These are phyloP conservation scores for Astrothelium subdiscretum DNA, from an alignment of 495 filamentous ascomycete species.

Conservation along the genomic window DNA sequence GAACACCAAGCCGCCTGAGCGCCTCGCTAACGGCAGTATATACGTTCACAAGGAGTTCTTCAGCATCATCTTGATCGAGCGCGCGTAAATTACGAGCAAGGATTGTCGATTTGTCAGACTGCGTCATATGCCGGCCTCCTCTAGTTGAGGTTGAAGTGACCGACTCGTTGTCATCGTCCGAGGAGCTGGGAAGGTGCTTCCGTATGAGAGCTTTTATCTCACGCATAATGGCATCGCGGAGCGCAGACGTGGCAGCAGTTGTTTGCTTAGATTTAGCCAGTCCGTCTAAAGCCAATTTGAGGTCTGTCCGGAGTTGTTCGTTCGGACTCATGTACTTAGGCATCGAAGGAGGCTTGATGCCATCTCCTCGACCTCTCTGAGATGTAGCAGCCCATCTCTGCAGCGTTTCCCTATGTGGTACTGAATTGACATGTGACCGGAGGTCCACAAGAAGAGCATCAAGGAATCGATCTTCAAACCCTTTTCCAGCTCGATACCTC, in stretches of 20 bases:
- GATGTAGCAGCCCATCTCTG: slow-evolving; percentile 61
- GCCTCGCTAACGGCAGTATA: slow-evolving; percentile 84
- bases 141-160: slow-evolving; percentile 78
- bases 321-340: slow-evolving; percentile 64
- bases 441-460: slow-evolving; percentile 68
- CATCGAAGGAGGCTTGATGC: slow-evolving; percentile 50
- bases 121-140: slow-evolving; percentile 54
- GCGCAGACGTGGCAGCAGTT: slow-evolving; percentile 66
- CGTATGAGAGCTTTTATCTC: slow-evolving; percentile 84
- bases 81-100: slow-evolving; percentile 86
- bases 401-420: slow-evolving; percentile 60
- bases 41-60: slow-evolving; percentile 68
- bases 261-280: slow-evolving; percentile 69
- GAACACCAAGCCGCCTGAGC: slow-evolving; percentile 69
- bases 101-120: slow-evolving; percentile 80
- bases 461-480: slow-evolving; percentile 73
- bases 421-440: slow-evolving; percentile 65
- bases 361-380: slow-evolving; percentile 51
- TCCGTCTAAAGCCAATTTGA: slow-evolving; percentile 60
- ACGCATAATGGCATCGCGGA: slow-evolving; percentile 73
- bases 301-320: slow-evolving; percentile 52
- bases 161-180: slow-evolving; percentile 86
- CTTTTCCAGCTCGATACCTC: slow-evolving; percentile 69
- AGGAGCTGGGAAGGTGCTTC: slow-evolving; percentile 75
- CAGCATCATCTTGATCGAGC: slow-evolving; percentile 72